Percentiles rank a stretch among this genome's conserved stretches.
These are phyloP conservation scores for Carallia brachiata DNA, from an alignment of 345 rosid species.

Conservation along the genomic window DNA sequence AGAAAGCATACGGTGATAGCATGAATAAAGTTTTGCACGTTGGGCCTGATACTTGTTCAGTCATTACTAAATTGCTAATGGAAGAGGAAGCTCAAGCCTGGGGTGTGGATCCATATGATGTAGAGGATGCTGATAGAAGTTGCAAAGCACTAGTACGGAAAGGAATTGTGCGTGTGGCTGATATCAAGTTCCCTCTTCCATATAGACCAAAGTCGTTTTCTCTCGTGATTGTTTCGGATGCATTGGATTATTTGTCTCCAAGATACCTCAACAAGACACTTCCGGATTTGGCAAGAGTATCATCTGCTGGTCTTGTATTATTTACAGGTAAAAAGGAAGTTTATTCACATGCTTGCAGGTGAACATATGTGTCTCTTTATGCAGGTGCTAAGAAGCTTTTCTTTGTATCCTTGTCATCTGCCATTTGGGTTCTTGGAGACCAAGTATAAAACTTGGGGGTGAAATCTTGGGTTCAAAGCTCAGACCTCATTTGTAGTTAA, in stretches of 20 bases:
- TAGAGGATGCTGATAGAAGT: slow-evolving; percentile 75
- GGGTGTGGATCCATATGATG: slow-evolving; percentile 94
- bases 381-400: not conserved
- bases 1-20: slow-evolving; percentile 76
- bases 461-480: too few species aligned
- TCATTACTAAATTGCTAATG: slow-evolving; percentile 70
- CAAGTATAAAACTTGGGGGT: too few species aligned
- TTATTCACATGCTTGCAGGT: not conserved
- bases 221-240: slow-evolving; percentile 84
- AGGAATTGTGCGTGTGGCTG: slow-evolving; percentile 85
- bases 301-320: slow-evolving; percentile 66
- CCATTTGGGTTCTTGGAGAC: not conserved
- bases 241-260: slow-evolving; percentile 88
- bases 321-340: slow-evolving; percentile 40
- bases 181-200: slow-evolving; percentile 82
- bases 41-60: slow-evolving; percentile 90
- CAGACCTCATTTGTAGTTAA: too few species aligned
- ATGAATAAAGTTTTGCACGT: slow-evolving; percentile 90
- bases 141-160: slow-evolving; percentile 69
- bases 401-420: not conserved
- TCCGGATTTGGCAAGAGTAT: slow-evolving; percentile 83
- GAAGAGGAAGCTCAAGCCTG: slow-evolving; percentile 90
- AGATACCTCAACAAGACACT: slow-evolving; percentile 88
- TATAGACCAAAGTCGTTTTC: slow-evolving; percentile 87
- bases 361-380: not conserved